phyloP scores from a whole-genome alignment of 2,329 filamentous ascomycete genomes.

The Aspergillus bombycis region DNA sequence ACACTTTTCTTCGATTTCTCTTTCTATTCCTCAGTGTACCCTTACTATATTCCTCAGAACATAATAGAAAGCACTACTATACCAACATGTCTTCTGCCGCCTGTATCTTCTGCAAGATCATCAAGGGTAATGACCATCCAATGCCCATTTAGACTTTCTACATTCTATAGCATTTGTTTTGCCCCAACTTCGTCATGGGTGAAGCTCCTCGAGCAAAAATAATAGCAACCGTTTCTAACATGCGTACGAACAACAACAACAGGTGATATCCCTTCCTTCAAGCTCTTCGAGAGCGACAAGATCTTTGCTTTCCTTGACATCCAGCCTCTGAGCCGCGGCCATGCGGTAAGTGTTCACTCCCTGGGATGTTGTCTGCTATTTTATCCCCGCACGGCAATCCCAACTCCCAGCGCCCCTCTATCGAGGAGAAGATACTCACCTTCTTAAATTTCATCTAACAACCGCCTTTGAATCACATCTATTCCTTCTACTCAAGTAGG shows the following conservation, averaged over 20 bases:
- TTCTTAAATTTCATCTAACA: neutral
- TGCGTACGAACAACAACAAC: slow-evolving; percentile 16
- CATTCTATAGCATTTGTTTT: neutral
- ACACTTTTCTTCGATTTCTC: slow-evolving; percentile 14
- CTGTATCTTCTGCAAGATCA: slow-evolving; percentile 98
- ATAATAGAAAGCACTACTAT: neutral
- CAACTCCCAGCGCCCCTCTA: neutral
- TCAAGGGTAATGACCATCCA: slow-evolving; percentile 69
- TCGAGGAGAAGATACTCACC: too few species aligned
- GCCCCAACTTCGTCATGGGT: neutral
- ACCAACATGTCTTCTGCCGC: slow-evolving; percentile 52
- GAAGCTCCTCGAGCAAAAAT: neutral
- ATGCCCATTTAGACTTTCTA: neutral
- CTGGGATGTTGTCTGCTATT: neutral
- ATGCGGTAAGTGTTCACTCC: slow-evolving; percentile 67
- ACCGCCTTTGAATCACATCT: neutral
- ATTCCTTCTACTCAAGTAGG: neutral
- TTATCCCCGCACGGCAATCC: slow-evolving; percentile 24
- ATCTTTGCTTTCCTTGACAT: slow-evolving; percentile 96
- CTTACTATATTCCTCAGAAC: neutral
- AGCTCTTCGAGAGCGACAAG: slow-evolving; percentile 93
- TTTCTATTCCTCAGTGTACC: neutral
- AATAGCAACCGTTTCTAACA: slow-evolving; percentile 11
- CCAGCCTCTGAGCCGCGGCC: slow-evolving; percentile 82
- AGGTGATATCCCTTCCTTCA: slow-evolving; percentile 97